A percentile compares a stretch with the other conserved stretches of the same genome.
Conservation (phyloP, 208 protist species). For the Acanthamoeba sp. region DNA sequence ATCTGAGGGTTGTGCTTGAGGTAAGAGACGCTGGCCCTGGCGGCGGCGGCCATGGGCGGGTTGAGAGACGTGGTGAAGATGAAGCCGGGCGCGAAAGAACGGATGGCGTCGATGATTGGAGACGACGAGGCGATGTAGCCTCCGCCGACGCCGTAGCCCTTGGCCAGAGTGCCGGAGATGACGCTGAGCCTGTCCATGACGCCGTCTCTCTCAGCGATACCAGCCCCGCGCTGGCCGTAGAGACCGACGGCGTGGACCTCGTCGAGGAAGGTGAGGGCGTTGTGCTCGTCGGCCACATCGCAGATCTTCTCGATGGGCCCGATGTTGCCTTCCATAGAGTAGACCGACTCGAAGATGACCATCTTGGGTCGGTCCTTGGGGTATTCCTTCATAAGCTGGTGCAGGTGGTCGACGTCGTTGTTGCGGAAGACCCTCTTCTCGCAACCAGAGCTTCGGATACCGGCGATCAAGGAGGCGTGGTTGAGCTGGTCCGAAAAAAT, state of each 20-base stretch:
- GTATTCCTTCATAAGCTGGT: slow-evolving; percentile 88
- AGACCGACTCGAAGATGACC: slow-evolving; percentile 98
- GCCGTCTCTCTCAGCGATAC: slow-evolving; percentile 95
- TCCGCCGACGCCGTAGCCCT: slow-evolving; percentile 95
- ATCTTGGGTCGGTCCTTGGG: slow-evolving; percentile 89
- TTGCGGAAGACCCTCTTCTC: slow-evolving; percentile 95
- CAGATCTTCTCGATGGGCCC: slow-evolving; percentile 95
- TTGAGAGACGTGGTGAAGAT: slow-evolving; percentile 94
- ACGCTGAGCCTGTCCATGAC: slow-evolving; percentile 94
- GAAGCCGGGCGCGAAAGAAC: slow-evolving; percentile 91
- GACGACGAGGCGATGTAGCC: slow-evolving; percentile 93
- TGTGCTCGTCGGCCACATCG: slow-evolving; percentile 96
- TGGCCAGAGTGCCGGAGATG: slow-evolving; percentile 97
- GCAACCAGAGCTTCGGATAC: slow-evolving; percentile 93
- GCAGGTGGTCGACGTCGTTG: slow-evolving; percentile 95
- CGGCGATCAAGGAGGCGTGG: slow-evolving; percentile 98
- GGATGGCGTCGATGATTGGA: slow-evolving; percentile 90
- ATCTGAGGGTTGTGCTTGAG: slow-evolving; percentile 79
- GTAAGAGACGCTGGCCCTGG: slow-evolving; percentile 82
- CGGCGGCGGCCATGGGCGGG: slow-evolving; percentile 92
- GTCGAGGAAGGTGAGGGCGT: slow-evolving; percentile 97
- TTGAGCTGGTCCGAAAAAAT: slow-evolving; percentile 97
- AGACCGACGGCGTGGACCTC: slow-evolving; percentile 99
- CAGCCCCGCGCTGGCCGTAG: slow-evolving; percentile 95
- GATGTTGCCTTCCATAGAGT: slow-evolving; percentile 98